Evolutionary conservation across 1,139 yeast species (phyloP).

Genomic region (Hansenula sp.): DNA sequence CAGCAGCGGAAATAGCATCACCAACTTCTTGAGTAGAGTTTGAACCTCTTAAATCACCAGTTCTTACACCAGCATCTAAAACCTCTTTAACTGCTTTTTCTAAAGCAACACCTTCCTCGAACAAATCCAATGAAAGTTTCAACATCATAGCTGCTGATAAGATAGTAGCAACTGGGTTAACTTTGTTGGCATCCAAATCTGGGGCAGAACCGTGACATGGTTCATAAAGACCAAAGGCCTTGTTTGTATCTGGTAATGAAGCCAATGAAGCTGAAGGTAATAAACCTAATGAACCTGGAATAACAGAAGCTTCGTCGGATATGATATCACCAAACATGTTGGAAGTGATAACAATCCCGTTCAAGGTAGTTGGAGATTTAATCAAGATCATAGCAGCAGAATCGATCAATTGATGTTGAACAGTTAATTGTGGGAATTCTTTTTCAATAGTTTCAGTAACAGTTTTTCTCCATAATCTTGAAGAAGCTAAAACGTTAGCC

Average conservation of each 20-base stretch:
- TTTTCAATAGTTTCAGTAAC: constrained; percentile 78
- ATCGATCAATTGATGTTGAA: constrained; percentile 94
- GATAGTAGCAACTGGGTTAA: constrained; percentile 92
- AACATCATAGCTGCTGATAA: constrained; percentile 97
- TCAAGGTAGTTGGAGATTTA: constrained; percentile 83
- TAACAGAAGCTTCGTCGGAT: constrained; percentile 95
- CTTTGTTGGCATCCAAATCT: constrained; percentile 81
- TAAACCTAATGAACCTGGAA: constrained; percentile 95
- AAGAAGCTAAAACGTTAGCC: constrained; percentile 95
- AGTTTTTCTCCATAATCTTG: constrained; percentile 93
- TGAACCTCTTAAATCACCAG: constrained; percentile 86
- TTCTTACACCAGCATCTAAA: constrained; percentile 78
- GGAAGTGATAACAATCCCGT: constrained; percentile 87
- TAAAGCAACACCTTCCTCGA: constrained; percentile 81
- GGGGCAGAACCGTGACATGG: constrained; percentile 99
- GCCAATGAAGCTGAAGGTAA: constrained; percentile 96
- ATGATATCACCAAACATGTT: constrained; percentile 99
- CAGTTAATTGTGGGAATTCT: constrained; percentile 84
- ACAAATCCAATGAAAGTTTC: constrained; percentile 77
- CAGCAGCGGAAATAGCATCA: constrained; percentile 80
- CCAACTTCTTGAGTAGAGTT: constrained; percentile 86
- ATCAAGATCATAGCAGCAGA: constrained; percentile 98
- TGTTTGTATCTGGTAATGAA: constrained; percentile 88
- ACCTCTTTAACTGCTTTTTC: constrained; percentile 86
- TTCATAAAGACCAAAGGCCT: constrained; percentile 93